phyloP scores from a whole-genome alignment of 78 protist species.

The Cavenderia fasciculata region DNA sequence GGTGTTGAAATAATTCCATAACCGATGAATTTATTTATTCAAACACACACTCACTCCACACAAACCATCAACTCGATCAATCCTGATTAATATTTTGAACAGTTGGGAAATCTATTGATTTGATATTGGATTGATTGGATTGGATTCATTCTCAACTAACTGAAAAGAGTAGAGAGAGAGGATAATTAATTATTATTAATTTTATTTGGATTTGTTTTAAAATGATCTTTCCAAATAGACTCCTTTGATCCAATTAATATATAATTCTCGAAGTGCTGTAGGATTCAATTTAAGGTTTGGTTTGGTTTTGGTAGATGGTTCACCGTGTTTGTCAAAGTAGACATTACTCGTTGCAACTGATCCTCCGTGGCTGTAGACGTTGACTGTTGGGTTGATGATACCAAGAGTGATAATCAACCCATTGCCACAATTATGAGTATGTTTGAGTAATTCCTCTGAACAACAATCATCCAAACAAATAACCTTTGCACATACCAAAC shows the following conservation, averaged over 20 bases:
- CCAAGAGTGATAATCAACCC: background rate
- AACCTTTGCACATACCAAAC: slow-evolving; percentile 30
- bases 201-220: too few relatives aligned
- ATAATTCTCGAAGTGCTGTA: background rate
- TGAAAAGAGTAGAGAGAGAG: too few relatives aligned
- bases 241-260: slow-evolving; percentile 40
- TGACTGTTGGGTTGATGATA: slow-evolving; percentile 18
- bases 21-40: too few relatives aligned
- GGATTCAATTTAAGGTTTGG: slow-evolving; percentile 24
- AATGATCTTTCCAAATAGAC: too few relatives aligned
- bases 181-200: too few relatives aligned
- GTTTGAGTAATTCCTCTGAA: slow-evolving; percentile 8
- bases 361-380: background rate
- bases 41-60: too few relatives aligned
- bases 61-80: too few relatives aligned
- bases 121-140: too few relatives aligned
- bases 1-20: too few relatives aligned
- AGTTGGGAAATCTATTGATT: too few relatives aligned
- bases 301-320: slow-evolving; percentile 42
- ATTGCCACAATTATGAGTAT: background rate
- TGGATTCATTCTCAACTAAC: too few relatives aligned
- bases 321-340: slow-evolving; percentile 45
- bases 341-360: background rate
- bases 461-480: slow-evolving; percentile 51
- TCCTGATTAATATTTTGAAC: too few relatives aligned